phyloP scores from a whole-genome alignment of 1,284 basidiomycete genomes.

The Mycocalia duriaeana region DNA sequence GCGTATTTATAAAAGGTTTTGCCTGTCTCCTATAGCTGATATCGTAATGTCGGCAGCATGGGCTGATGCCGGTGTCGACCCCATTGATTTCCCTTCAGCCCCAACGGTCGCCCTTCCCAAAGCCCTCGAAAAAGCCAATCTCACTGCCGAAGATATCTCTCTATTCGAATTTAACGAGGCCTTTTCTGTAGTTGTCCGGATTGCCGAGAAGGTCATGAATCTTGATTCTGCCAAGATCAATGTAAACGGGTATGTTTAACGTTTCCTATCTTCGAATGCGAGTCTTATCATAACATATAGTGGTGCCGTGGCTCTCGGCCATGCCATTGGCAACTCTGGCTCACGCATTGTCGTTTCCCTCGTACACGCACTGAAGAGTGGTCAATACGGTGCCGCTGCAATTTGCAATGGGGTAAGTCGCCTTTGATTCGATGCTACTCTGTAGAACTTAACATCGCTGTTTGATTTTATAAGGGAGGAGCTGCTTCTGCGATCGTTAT shows the following conservation, averaged over 20 bases:
- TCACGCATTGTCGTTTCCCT: constrained; percentile 94
- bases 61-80: constrained; percentile 94
- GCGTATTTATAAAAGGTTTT: constrained; percentile 26
- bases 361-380: constrained; percentile 87
- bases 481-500: constrained; percentile 89
- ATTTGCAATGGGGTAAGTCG: constrained; percentile 92
- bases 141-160: constrained; percentile 82
- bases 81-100: constrained; percentile 95
- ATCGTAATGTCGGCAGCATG: constrained; percentile 55
- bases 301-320: constrained; percentile 90
- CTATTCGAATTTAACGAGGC: constrained; percentile 98
- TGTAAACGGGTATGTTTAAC: constrained; percentile 68
- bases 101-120: constrained; percentile 89
- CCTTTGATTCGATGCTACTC: no score
- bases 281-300: constrained; percentile 32
- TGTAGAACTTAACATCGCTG: no score
- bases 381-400: constrained; percentile 94
- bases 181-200: constrained; percentile 91
- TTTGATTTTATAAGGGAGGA: constrained; percentile 60
- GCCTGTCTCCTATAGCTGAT: not conserved
- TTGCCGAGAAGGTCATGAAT: constrained; percentile 85
- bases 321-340: constrained; percentile 95
- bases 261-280: constrained; percentile 10
- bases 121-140: constrained; percentile 84
- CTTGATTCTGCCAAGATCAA: constrained; percentile 90